phyloP scores from a whole-genome alignment of 129 eudicot genomes.

The Artemisia argyi region DNA sequence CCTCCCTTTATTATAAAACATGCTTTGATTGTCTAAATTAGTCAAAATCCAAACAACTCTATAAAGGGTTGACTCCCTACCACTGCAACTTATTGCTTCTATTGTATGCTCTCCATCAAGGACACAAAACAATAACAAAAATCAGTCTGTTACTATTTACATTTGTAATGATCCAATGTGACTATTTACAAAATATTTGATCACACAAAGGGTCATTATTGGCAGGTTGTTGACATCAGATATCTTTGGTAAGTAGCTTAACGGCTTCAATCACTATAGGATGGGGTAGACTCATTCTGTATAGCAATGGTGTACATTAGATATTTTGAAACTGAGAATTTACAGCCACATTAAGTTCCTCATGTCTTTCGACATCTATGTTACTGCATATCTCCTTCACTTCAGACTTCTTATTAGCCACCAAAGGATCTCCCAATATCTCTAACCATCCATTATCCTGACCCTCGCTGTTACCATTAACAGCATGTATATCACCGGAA shows the following conservation, averaged over 20 bases:
- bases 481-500: no score
- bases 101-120: no score
- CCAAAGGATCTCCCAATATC: slow-evolving; percentile 16
- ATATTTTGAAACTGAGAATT: slow-evolving; percentile 10
- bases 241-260: background rate
- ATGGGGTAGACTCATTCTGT: slow-evolving; percentile 15
- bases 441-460: no score
- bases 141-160: slow-evolving; percentile 8
- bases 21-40: no score
- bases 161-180: background rate
- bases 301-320: background rate
- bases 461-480: no score
- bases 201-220: background rate
- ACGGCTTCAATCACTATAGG: background rate
- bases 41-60: no score
- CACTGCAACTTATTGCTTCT: no score
- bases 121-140: background rate
- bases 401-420: slow-evolving; percentile 24
- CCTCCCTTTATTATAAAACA: no score
- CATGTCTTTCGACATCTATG: slow-evolving; percentile 9
- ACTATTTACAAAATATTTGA: slow-evolving; percentile 12
- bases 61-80: no score
- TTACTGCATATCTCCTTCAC: slow-evolving; percentile 28
- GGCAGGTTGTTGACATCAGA: background rate
- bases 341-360: slow-evolving; percentile 9